Base-by-base conservation (phyloP, 2,329 filamentous ascomycete genomes). In the Cladosporium sp. region DNA sequence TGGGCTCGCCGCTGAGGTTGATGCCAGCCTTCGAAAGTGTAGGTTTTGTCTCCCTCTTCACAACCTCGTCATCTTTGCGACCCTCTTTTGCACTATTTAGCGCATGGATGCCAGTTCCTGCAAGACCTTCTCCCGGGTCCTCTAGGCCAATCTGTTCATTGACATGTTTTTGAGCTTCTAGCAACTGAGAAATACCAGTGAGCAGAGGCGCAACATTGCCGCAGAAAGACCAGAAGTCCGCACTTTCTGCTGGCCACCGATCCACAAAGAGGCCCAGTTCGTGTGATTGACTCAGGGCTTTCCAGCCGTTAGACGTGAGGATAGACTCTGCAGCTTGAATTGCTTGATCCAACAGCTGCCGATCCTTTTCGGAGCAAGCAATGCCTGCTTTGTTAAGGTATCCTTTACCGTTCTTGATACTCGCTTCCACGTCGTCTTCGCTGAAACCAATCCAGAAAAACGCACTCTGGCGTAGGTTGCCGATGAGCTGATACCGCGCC, bases 361-460 rank as follows among this genome's bases (percentile, higher is more conserved):
- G 74, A 61, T 96, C 91, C 18, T 80, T 75, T 0, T 66, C 47
- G 1, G 75, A 77, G 51, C 89, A 83, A 0, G 69, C 70, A 0
- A 86, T 76, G 9, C 77, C 75, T 22, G 80, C 76, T 49, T 86
- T 82, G 1, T 70, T 66, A 11, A 95, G 63, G 59, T 96, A 96
- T 30, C 75, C 74, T 45, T 79, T 73, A 1, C 86, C 85, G 29
- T 82, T 83, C 22, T 86, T 76, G 1, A 93, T 67, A 0, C 87
- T 80, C 22, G 74, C 80, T 2, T 68, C 55, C 3, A 96, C 79
- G 50, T 90, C 82, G 1, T 75, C 70, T 0, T 73, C 68, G 0
- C 82, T 80, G 60, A 86, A 90, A 42, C 90, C 91, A 0, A 85
- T 85, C 70, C 88, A 91, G 67, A 92, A 95, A 63, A 96, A 95